Evolutionary conservation across 208 protist genomes (phyloP).

Genomic region (Trichomonas tenax): DNA sequence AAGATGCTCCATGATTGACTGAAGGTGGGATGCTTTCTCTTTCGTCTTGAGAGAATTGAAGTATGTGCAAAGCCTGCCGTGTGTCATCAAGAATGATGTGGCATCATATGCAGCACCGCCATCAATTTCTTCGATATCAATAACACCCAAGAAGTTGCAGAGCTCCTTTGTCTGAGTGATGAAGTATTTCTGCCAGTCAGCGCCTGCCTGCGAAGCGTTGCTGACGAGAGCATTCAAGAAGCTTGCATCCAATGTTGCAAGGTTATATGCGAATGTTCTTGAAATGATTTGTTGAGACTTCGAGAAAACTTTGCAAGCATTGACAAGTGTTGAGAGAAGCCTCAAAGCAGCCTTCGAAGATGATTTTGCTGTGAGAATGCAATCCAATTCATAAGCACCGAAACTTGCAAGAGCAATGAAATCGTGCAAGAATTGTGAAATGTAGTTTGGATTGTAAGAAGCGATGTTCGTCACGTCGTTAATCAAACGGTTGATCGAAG

Average conservation of each 20-base stretch:
- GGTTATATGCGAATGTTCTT: background rate
- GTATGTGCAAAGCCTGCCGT: background rate
- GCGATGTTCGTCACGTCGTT: background rate
- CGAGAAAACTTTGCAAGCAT: background rate
- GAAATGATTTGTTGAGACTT: background rate
- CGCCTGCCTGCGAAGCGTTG: background rate
- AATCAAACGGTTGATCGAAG: background rate
- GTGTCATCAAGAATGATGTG: background rate
- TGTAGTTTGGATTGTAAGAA: background rate
- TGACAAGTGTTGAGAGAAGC: background rate
- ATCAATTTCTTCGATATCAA: conserved; percentile 1
- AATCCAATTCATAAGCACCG: background rate
- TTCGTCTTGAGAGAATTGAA: background rate
- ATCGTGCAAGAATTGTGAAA: background rate
- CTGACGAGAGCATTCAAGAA: background rate
- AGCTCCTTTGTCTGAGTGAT: background rate
- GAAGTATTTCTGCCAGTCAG: background rate
- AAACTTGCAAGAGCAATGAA: background rate
- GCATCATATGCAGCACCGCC: background rate
- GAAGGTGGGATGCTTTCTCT: background rate
- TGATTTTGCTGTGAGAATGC: background rate
- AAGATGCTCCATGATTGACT: background rate
- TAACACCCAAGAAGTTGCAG: background rate
- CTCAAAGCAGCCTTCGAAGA: background rate
- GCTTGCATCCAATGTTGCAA: background rate